These are phyloP conservation scores for Penicillium sp. DNA, from an alignment of 2,329 filamentous ascomycete species.

Conservation along the genomic window DNA sequence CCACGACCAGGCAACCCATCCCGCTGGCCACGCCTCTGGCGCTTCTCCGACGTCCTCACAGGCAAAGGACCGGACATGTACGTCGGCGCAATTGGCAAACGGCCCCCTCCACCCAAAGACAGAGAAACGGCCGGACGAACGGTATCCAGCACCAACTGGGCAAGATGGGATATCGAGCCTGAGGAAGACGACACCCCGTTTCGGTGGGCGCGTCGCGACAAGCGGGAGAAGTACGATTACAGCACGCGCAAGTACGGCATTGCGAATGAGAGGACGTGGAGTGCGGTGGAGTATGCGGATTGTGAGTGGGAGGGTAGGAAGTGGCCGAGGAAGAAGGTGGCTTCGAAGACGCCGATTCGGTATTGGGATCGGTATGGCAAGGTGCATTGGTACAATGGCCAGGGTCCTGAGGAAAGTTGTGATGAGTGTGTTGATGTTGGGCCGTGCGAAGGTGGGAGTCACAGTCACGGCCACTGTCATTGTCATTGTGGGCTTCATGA, in stretches of 20 bases:
- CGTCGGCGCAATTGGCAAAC: slow-evolving; percentile 30
- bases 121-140: neutral
- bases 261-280: slow-evolving; percentile 34
- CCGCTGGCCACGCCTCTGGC: slow-evolving; percentile 33
- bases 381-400: neutral
- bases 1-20: slow-evolving; percentile 35
- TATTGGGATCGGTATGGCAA: slow-evolving; percentile 26
- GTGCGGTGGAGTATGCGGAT: slow-evolving; percentile 32
- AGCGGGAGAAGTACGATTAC: slow-evolving; percentile 34
- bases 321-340: slow-evolving; percentile 7
- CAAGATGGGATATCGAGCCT: slow-evolving; percentile 13
- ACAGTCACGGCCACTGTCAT: neutral
- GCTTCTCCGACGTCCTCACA: slow-evolving; percentile 40
- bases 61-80: slow-evolving; percentile 48
- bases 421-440: neutral
- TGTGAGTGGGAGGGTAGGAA: slow-evolving; percentile 4
- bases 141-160: slow-evolving; percentile 14
- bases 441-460: neutral
- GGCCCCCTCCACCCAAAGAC: neutral
- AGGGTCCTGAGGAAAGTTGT: neutral
- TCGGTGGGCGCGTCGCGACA: slow-evolving; percentile 22
- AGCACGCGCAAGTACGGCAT: slow-evolving; percentile 32
- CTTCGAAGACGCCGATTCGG: slow-evolving; percentile 26
- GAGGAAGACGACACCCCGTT: slow-evolving; percentile 11
- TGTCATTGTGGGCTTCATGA: neutral